A percentile compares a stretch with the other conserved stretches of the same genome.
Conservation (phyloP, 257 asterid species). For the Dorcoceras hygrometricum region DNA sequence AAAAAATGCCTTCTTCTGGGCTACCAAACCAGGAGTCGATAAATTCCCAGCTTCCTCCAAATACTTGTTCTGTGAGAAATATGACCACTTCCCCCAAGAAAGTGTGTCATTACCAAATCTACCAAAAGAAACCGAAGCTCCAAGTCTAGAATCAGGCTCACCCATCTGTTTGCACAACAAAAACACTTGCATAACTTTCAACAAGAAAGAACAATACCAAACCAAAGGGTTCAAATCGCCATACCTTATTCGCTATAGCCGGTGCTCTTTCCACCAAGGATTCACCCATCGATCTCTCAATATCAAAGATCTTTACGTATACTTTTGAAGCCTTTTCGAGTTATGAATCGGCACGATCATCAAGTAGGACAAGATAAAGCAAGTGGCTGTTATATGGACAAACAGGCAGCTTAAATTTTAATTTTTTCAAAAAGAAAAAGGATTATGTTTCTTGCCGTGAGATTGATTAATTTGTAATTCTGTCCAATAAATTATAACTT, state of each 20-base stretch:
- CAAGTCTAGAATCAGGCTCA: constrained; percentile 56
- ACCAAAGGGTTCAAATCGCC: too few species aligned
- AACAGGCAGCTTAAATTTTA: background rate
- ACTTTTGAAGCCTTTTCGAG: constrained; percentile 32
- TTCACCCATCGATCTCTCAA: constrained; percentile 40
- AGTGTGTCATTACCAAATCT: constrained; percentile 79
- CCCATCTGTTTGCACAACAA: constrained; percentile 66
- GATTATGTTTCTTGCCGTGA: too few species aligned
- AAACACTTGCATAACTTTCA: constrained; percentile 18
- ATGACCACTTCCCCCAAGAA: constrained; percentile 95
- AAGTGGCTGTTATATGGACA: constrained; percentile 14
- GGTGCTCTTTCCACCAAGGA: constrained; percentile 41
- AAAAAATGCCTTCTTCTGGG: constrained; percentile 87
- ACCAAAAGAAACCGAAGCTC: constrained; percentile 89
- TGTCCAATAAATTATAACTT: too few species aligned
- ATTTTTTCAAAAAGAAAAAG: too few species aligned
- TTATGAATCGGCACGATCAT: constrained; percentile 32
- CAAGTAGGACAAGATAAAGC: constrained; percentile 35
- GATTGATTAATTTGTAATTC: too few species aligned
- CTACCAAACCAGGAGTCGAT: constrained; percentile 91
- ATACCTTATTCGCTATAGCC: constrained; percentile 42
- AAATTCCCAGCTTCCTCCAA: constrained; percentile 88
- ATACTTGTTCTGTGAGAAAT: constrained; percentile 86
- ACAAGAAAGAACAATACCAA: constrained; percentile 21
- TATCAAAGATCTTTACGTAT: constrained; percentile 22